phyloP scores from a whole-genome alignment of 768 basidiomycete genomes.

The Boletus speciosus region DNA sequence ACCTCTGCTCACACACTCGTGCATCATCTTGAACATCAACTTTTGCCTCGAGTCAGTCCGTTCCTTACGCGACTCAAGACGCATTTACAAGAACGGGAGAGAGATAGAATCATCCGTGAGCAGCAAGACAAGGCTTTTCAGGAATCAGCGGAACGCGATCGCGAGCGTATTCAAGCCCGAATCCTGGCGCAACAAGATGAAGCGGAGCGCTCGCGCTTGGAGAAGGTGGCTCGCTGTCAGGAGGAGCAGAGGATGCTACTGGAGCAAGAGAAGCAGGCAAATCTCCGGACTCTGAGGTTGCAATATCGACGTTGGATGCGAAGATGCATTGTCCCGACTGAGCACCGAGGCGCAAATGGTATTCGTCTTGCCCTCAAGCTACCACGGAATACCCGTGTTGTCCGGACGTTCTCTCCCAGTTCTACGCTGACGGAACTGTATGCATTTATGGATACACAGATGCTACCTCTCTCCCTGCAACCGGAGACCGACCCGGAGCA shows the following conservation, averaged over 20 bases:
- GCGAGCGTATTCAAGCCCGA: constrained; percentile 58
- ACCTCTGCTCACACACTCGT: constrained; percentile 65
- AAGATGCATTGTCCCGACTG: constrained; percentile 40
- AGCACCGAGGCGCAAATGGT: constrained; percentile 24
- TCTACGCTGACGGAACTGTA: constrained; percentile 65
- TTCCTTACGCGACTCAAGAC: constrained; percentile 64
- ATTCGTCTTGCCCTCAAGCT: constrained; percentile 53
- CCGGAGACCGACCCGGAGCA: constrained; percentile 40
- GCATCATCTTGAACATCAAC: constrained; percentile 61
- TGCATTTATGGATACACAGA: constrained; percentile 64
- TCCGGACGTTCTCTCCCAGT: constrained; percentile 49
- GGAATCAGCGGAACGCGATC: constrained; percentile 61
- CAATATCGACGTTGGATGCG: constrained; percentile 63
- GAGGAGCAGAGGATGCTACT: constrained; percentile 36
- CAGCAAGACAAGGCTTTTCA: constrained; percentile 81
- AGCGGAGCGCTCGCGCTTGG: constrained; percentile 33
- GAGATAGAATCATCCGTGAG: constrained; percentile 62
- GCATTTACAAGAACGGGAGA: constrained; percentile 46
- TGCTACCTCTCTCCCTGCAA: constrained; percentile 41
- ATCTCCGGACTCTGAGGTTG: constrained; percentile 38
- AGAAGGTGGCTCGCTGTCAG: constrained; percentile 28
- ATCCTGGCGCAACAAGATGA: constrained; percentile 44
- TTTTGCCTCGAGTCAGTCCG: constrained; percentile 78
- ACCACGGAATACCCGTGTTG: constrained; percentile 52
- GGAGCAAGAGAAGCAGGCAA: constrained; percentile 36